Percentiles rank a stretch among this genome's conserved stretches.
Conservation (phyloP, 805 yeast species). For the Candida tallmaniae region DNA sequence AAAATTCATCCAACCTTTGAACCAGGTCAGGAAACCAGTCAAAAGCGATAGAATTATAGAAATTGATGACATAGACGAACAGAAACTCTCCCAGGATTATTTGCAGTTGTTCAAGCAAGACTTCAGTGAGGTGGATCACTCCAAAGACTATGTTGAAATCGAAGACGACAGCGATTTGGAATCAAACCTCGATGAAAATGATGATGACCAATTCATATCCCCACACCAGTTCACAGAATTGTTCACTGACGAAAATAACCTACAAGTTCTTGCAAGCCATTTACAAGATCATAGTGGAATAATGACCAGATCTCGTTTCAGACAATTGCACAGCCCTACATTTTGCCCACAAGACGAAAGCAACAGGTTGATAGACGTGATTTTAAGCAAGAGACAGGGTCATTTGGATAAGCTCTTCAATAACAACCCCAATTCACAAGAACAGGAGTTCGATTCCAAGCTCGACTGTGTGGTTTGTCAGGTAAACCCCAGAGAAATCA, state of each 20-base stretch:
- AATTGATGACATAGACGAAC: constrained; percentile 16
- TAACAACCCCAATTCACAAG: constrained; percentile 13
- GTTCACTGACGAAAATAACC: constrained; percentile 10
- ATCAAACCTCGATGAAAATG: constrained; percentile 5
- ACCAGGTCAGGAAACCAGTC: constrained; percentile 7
- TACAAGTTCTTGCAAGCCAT: constrained; percentile 25
- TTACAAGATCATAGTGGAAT: constrained; percentile 19
- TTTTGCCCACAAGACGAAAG: constrained; percentile 13
- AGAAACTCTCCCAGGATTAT: constrained; percentile 18
- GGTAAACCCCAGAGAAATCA: constrained; percentile 63
- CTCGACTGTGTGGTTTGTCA: constrained; percentile 79
- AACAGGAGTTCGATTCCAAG: constrained; percentile 18
- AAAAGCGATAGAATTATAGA: constrained; percentile 2
- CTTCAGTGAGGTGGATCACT: constrained; percentile 36
- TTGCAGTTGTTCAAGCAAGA: constrained; percentile 21
- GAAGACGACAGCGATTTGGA: constrained; percentile 17
- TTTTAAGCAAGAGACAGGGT: constrained; percentile 13
- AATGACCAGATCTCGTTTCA: constrained; percentile 33
- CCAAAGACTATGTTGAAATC: constrained; percentile 21
- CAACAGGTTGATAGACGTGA: constrained; percentile 18
- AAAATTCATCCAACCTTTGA: constrained; percentile 22
- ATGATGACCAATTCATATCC: constrained; percentile 20
- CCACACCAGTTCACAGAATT: constrained; percentile 24
- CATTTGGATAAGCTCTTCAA: constrained; percentile 3
- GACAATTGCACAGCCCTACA: neutral